phyloP scores from a whole-genome alignment of 805 yeast genomes.

The Lipomyces starkeyi region DNA sequence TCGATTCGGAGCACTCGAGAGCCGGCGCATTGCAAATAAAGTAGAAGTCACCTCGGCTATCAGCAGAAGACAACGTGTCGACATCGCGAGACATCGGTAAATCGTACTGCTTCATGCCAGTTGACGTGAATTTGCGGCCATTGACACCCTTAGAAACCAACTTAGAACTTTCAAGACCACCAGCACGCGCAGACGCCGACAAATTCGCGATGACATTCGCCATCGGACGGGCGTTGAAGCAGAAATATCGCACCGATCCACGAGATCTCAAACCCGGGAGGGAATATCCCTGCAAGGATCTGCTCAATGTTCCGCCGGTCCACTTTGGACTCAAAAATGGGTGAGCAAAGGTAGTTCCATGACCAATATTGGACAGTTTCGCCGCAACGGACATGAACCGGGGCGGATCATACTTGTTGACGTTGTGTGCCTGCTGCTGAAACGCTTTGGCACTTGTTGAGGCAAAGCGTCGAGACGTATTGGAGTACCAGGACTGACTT shows the following conservation, averaged over 20 bases:
- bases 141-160: constrained; percentile 12
- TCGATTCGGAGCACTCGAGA: background rate
- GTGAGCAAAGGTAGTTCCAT: constrained; percentile 34
- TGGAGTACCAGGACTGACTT: constrained; percentile 8
- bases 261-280: constrained; percentile 34
- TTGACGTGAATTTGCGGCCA: constrained; percentile 5
- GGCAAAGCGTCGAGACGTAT: constrained; percentile 2
- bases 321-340: constrained; percentile 29
- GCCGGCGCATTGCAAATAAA: constrained; percentile 2
- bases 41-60: background rate
- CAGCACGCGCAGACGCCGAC: constrained; percentile 24
- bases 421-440: background rate
- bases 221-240: constrained; percentile 25
- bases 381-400: constrained; percentile 13
- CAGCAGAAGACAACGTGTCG: constrained; percentile 4
- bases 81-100: constrained; percentile 1
- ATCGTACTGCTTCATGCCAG: constrained; percentile 11
- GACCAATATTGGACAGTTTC: constrained; percentile 15
- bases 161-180: constrained; percentile 28
- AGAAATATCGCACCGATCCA: constrained; percentile 33
- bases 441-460: background rate
- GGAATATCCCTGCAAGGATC: constrained; percentile 35
- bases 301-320: constrained; percentile 36
- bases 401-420: background rate
- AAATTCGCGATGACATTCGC: constrained; percentile 30